Conservation (phyloP, 805 yeast species). For the Cephaloascus fragrans region DNA sequence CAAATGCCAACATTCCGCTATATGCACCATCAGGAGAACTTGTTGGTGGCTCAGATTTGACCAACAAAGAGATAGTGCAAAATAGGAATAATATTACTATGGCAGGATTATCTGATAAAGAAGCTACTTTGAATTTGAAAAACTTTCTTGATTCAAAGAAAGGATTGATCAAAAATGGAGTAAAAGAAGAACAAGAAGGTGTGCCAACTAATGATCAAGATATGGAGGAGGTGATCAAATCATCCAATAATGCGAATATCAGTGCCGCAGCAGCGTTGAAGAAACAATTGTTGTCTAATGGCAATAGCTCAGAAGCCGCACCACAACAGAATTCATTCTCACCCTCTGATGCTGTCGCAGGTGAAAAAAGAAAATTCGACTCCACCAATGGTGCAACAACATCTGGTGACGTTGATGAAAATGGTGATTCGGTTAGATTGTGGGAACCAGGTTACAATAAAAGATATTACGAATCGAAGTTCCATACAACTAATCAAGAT, state of each 20-base stretch:
- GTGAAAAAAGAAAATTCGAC: conserved; percentile 9
- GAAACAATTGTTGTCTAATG: conserved; percentile 14
- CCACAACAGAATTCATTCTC: conserved; percentile 3
- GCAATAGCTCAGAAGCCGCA: conserved; percentile 6
- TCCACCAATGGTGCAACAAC: conserved; percentile 4
- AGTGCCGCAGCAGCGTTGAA: conserved; percentile 37
- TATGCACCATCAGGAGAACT: conserved; percentile 67
- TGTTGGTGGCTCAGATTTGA: conserved; percentile 59
- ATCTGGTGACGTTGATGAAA: conserved; percentile 30
- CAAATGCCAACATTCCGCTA: conserved; percentile 65
- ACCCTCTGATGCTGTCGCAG: conserved; percentile 12
- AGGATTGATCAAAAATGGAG: not conserved
- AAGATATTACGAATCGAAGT: conserved; percentile 74
- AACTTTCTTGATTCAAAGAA: conserved; percentile 21
- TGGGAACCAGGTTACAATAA: conserved; percentile 84
- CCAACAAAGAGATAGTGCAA: conserved; percentile 63
- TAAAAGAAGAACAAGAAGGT: not conserved
- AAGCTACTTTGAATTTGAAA: conserved; percentile 7
- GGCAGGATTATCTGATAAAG: conserved; percentile 22
- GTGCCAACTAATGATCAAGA: too few relatives aligned
- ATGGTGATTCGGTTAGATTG: conserved; percentile 46
- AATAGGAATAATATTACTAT: conserved; percentile 51
- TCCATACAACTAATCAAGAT: conserved; percentile 45
- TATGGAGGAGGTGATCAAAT: conserved; percentile 4
- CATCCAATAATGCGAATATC: conserved; percentile 25